These are phyloP conservation scores for Aspergillus sp. DNA, from an alignment of 2,329 filamentous ascomycete genomes.

Conservation along the genomic window DNA sequence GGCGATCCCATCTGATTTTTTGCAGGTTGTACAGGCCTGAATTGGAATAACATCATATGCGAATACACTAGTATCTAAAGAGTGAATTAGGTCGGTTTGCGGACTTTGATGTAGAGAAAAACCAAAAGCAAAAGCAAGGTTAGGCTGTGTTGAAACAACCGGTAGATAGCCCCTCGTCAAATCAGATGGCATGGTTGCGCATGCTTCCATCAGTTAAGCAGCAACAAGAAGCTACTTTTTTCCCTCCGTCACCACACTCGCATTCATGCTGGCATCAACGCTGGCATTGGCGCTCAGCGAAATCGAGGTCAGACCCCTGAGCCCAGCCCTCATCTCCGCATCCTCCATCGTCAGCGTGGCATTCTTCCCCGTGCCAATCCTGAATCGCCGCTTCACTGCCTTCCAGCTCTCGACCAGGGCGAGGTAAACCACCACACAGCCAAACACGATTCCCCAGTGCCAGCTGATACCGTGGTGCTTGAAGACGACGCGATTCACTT, in stretches of 20 bases:
- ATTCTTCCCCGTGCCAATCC: slow-evolving; percentile 41
- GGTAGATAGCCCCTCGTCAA: not conserved
- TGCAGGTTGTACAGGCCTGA: not conserved
- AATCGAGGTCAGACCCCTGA: slow-evolving; percentile 25
- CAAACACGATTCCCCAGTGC: slow-evolving; percentile 72
- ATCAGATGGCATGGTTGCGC: slow-evolving; percentile 17
- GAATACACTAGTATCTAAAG: not conserved
- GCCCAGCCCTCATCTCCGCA: slow-evolving; percentile 37
- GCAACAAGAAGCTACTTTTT: not conserved
- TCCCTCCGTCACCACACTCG: slow-evolving; percentile 30
- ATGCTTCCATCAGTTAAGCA: not conserved
- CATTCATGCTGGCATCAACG: slow-evolving; percentile 32
- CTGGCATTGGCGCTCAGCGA: slow-evolving; percentile 35
- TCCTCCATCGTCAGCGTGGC: slow-evolving; percentile 36
- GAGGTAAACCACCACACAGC: slow-evolving; percentile 64
- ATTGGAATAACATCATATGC: not conserved
- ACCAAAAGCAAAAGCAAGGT: slow-evolving; percentile 9
- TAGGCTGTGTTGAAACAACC: slow-evolving; percentile 22
- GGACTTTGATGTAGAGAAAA: not conserved
- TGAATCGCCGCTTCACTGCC: slow-evolving; percentile 59
- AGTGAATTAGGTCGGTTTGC: slow-evolving; percentile 5
- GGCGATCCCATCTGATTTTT: slow-evolving; percentile 1
- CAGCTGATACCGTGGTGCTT: slow-evolving; percentile 67
- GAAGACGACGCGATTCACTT: slow-evolving; percentile 66
- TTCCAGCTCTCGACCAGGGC: slow-evolving; percentile 68